These are phyloP conservation scores for Pythium periplocum DNA, from an alignment of 352 stramenopile species.

Conservation along the genomic window DNA sequence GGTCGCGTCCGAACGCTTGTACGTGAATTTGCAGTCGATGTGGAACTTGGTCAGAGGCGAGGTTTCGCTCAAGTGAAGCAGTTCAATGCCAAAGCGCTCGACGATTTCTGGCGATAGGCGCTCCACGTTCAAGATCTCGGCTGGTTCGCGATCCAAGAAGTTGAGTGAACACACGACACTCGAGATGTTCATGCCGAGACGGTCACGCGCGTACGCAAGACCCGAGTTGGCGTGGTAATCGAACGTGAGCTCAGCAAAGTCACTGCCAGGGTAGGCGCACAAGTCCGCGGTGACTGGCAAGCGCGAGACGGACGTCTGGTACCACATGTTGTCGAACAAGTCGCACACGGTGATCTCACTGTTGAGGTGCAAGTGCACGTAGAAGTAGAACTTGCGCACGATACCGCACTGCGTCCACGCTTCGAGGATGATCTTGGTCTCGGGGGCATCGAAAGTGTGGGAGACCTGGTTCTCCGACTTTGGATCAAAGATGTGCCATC, in stretches of 20 bases:
- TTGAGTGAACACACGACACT: slow-evolving; percentile 22
- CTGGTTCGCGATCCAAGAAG: slow-evolving; percentile 21
- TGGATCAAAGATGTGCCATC: slow-evolving; percentile 45
- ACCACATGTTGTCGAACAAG: slow-evolving; percentile 35
- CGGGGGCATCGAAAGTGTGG: slow-evolving; percentile 28
- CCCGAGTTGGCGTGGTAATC: slow-evolving; percentile 27
- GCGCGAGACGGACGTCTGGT: slow-evolving; percentile 20
- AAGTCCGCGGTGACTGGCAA: slow-evolving; percentile 8
- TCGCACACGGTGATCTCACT: slow-evolving; percentile 26
- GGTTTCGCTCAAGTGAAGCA: slow-evolving; percentile 38
- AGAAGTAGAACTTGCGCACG: slow-evolving; percentile 22
- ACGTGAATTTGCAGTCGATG: slow-evolving; percentile 50
- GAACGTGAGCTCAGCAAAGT: slow-evolving; percentile 52
- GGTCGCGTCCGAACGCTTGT: slow-evolving; percentile 25
- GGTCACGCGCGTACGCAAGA: slow-evolving; percentile 8
- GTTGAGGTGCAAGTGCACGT: slow-evolving; percentile 31
- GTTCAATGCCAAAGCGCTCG: slow-evolving; percentile 46
- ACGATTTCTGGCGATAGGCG: slow-evolving; percentile 36
- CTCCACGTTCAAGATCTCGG: slow-evolving; percentile 30
- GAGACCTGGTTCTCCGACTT: slow-evolving; percentile 10
- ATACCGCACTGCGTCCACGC: slow-evolving; percentile 36
- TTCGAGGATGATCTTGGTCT: slow-evolving; percentile 44
- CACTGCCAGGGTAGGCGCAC: slow-evolving; percentile 27
- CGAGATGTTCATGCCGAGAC: slow-evolving; percentile 8
- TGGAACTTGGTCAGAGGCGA: slow-evolving; percentile 33